Evolutionary conservation across 2,329 filamentous ascomycete genomes (phyloP).

Genomic region (Phaeosphaeria sp.): DNA sequence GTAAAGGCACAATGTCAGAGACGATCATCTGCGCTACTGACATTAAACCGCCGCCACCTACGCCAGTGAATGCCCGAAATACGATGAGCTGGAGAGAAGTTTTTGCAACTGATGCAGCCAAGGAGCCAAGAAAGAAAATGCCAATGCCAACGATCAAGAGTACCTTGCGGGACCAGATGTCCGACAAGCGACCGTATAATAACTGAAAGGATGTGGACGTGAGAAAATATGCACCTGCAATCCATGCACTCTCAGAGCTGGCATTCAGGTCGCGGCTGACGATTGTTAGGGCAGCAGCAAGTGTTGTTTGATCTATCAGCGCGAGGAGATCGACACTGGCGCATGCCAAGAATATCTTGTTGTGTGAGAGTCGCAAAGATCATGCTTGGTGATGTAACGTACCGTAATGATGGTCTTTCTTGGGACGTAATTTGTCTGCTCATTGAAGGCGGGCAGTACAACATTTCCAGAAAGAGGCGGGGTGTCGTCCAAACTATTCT

Average conservation of each 20-base stretch:
- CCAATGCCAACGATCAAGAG: slow-evolving; percentile 60
- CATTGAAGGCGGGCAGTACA: slow-evolving; percentile 19
- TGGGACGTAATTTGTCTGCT: slow-evolving; percentile 31
- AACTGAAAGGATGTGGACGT: slow-evolving; percentile 70
- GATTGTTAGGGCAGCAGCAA: slow-evolving; percentile 28
- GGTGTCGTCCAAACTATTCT: not conserved
- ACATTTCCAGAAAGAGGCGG: not conserved
- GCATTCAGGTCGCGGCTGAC: slow-evolving; percentile 43
- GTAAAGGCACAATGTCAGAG: slow-evolving; percentile 45
- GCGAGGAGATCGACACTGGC: slow-evolving; percentile 29
- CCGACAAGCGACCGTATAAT: slow-evolving; percentile 67
- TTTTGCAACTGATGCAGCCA: slow-evolving; percentile 61
- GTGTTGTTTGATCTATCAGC: slow-evolving; percentile 30
- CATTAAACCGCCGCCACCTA: slow-evolving; percentile 68
- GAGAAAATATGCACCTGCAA: slow-evolving; percentile 61
- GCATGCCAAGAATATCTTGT: slow-evolving; percentile 31
- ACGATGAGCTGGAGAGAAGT: slow-evolving; percentile 62
- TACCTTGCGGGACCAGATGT: slow-evolving; percentile 60
- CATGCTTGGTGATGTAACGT: not conserved
- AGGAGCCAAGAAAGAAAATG: slow-evolving; percentile 59
- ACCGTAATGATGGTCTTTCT: slow-evolving; percentile 27
- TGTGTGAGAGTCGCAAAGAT: not conserved
- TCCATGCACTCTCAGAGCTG: slow-evolving; percentile 61
- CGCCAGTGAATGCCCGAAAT: slow-evolving; percentile 65
- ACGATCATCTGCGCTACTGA: slow-evolving; percentile 48